Evolutionary conservation across 306 rosid species (phyloP).

Genomic region (Lablab purpureus): DNA sequence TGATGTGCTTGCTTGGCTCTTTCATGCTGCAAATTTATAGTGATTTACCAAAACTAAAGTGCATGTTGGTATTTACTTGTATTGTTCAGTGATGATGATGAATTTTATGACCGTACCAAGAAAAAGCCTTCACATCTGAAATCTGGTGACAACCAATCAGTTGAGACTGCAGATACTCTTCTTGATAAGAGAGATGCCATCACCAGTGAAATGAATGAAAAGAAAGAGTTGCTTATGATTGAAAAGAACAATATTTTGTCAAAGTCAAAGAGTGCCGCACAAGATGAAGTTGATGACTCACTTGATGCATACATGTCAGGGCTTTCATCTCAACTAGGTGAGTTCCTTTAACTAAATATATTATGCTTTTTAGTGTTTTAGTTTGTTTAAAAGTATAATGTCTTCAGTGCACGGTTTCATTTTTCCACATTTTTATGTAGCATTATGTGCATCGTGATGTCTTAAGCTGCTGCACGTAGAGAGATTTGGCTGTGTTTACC

Average conservation of each 20-base stretch:
- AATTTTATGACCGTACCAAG: constrained; percentile 93
- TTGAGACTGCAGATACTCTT: constrained; percentile 93
- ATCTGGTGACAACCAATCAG: constrained; percentile 64
- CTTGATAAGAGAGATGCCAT: constrained; percentile 86
- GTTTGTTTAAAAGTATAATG: constrained; percentile 28
- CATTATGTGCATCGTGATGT: constrained; percentile 19
- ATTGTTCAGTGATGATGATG: constrained; percentile 86
- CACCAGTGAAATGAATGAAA: constrained; percentile 68
- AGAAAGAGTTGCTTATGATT: constrained; percentile 63
- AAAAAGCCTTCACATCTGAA: constrained; percentile 64
- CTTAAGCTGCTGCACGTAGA: background rate
- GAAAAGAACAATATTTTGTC: constrained; percentile 64
- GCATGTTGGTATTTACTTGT: constrained; percentile 38
- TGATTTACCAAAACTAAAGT: constrained; percentile 28
- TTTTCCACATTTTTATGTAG: constrained; percentile 25
- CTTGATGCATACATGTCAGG: constrained; percentile 97
- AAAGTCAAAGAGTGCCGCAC: constrained; percentile 47
- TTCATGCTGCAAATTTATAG: constrained; percentile 19
- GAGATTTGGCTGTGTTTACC: constrained; percentile 29
- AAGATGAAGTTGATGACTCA: constrained; percentile 68
- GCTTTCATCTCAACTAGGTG: constrained; percentile 94
- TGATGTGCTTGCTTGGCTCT: background rate
- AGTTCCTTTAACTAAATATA: constrained; percentile 33
- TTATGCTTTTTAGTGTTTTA: constrained; percentile 1
- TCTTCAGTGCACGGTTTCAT: constrained; percentile 15